phyloP scores from a whole-genome alignment of 192 early-diverging fungal genomes.

The Coemansia erecta region DNA sequence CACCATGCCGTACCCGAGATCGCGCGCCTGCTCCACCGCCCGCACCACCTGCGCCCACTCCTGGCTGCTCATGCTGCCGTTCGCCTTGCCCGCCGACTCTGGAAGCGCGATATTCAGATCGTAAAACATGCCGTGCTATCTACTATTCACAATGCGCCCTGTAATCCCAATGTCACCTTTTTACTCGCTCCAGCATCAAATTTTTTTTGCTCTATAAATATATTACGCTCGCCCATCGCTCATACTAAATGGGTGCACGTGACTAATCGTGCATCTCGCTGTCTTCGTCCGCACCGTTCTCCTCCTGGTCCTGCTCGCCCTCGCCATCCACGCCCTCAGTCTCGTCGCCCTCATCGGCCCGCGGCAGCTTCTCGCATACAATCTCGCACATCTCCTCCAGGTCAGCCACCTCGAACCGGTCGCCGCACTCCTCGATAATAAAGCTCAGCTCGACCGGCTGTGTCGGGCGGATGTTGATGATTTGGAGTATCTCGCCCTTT shows the following conservation, averaged over 20 bases:
- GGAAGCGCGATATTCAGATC: constrained; percentile 52
- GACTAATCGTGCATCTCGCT: background rate
- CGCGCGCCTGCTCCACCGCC: constrained; percentile 36
- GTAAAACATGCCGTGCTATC: constrained; percentile 31
- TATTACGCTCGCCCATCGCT: too few species aligned
- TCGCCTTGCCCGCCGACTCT: constrained; percentile 30
- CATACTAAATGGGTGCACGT: constrained; percentile 2
- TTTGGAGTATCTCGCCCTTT: constrained; percentile 72
- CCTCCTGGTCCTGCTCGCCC: constrained; percentile 7
- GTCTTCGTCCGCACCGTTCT: constrained; percentile 6
- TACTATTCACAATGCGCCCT: too few species aligned
- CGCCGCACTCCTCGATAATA: constrained; percentile 73
- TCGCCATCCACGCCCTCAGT: constrained; percentile 10
- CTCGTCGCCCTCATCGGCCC: constrained; percentile 13
- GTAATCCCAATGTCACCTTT: background rate
- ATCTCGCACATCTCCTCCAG: constrained; percentile 56
- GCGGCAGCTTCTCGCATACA: constrained; percentile 53
- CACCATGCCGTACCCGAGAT: constrained; percentile 37
- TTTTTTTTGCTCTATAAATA: background rate
- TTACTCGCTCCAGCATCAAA: background rate
- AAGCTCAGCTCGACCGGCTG: constrained; percentile 63
- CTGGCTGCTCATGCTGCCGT: constrained; percentile 20
- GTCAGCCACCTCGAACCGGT: constrained; percentile 58
- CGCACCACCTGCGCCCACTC: constrained; percentile 43
- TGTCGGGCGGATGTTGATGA: constrained; percentile 68